Conservation (phyloP, 495 filamentous ascomycete genomes). For the Tetracladium setigerum region DNA sequence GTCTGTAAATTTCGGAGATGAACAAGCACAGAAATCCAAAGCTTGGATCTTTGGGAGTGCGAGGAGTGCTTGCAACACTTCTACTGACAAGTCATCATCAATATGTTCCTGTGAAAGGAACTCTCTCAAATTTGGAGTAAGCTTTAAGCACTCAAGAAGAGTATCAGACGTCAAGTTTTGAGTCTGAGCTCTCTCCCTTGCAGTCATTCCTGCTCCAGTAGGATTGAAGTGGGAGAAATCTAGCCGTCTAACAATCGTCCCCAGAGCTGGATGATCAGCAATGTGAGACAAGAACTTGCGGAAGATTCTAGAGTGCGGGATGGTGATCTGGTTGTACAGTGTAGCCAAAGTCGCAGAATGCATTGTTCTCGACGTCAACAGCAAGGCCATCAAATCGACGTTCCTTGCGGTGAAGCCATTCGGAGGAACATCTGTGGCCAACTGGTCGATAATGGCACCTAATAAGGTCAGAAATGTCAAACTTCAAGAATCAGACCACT, state of each 20-base stretch:
- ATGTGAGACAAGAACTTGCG: constrained; percentile 75
- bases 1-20: constrained; percentile 59
- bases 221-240: constrained; percentile 91
- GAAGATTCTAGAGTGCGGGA: constrained; percentile 82
- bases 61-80: constrained; percentile 67
- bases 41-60: constrained; percentile 59
- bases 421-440: constrained; percentile 69
- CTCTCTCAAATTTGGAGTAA: constrained; percentile 72
- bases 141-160: constrained; percentile 64
- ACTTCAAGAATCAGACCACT: constrained; percentile 25
- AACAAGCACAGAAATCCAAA: constrained; percentile 75
- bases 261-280: constrained; percentile 58
- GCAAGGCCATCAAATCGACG: constrained; percentile 69
- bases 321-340: constrained; percentile 75
- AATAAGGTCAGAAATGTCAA: constrained; percentile 17
- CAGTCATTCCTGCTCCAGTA: constrained; percentile 69
- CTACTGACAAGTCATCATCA: constrained; percentile 65
- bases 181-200: constrained; percentile 70
- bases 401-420: constrained; percentile 75
- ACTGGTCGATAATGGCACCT: constrained; percentile 71
- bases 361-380: constrained; percentile 68
- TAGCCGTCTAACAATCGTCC: constrained; percentile 70
- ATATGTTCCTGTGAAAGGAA: constrained; percentile 79
- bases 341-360: constrained; percentile 70
- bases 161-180: constrained; percentile 76